Evolutionary conservation across 148 eudicot species (phyloP).

Genomic region (Chenopodium suecicum): DNA sequence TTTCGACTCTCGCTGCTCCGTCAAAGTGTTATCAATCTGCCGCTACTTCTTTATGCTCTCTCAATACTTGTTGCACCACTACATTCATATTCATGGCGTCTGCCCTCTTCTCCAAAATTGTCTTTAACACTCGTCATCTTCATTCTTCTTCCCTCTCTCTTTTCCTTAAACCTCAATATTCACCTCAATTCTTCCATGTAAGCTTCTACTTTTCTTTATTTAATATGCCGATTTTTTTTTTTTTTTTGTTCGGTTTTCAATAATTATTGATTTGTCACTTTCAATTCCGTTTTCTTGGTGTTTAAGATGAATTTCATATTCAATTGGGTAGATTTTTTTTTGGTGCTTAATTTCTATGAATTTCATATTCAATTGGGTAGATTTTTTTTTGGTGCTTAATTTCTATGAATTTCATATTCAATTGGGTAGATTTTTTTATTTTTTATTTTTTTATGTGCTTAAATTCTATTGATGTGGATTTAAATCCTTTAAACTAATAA

Average conservation of each 20-base stretch:
- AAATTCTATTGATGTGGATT: no score
- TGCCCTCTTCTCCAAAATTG: slow-evolving; percentile 45
- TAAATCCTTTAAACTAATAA: no score
- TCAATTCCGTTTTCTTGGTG: neutral
- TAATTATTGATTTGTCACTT: neutral
- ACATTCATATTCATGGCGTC: slow-evolving; percentile 53
- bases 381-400: no score
- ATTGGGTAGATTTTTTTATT: neutral
- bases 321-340: no score
- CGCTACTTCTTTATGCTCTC: neutral
- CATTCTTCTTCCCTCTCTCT: slow-evolving; percentile 36
- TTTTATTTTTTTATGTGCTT: no score
- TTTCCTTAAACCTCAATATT: slow-evolving; percentile 31
- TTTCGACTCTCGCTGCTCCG: no score
- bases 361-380: neutral
- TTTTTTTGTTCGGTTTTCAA: neutral
- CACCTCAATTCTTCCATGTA: slow-evolving; percentile 38
- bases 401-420: neutral
- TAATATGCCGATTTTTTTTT: no score
- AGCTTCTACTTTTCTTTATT: slow-evolving; percentile 11
- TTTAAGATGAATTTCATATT: neutral
- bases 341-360: neutral
- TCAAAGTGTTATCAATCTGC: no score
- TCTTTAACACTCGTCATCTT: slow-evolving; percentile 39
- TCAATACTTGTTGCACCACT: neutral